A percentile compares a stretch with the other conserved stretches of the same genome.
These are phyloP conservation scores for Raphidocelis subcapitata DNA, from an alignment of 139 green algal species.

Conservation along the genomic window DNA sequence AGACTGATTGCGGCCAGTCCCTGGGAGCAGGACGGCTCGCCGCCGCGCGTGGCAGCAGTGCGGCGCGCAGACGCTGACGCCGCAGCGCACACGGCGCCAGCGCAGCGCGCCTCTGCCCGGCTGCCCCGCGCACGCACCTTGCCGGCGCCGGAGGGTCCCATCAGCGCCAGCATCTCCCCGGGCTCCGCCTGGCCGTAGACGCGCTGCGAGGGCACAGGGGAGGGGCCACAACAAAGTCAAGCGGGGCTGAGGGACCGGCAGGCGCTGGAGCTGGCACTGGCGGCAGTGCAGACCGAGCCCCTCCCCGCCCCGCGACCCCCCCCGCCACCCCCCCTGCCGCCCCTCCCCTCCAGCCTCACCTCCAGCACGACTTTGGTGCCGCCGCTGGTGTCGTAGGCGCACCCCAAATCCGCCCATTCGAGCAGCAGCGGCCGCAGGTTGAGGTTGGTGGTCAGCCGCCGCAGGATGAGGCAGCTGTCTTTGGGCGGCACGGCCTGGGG, in stretches of 20 bases:
- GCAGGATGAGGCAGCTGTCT: slow-evolving; percentile 16
- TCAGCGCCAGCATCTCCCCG: slow-evolving; percentile 47
- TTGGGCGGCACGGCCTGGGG: background rate
- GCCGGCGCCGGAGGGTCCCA: slow-evolving; percentile 37
- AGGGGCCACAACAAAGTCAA: background rate
- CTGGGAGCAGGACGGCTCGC: too few relatives aligned
- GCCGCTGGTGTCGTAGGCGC: slow-evolving; percentile 28
- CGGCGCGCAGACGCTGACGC: too few relatives aligned
- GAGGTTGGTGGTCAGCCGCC: slow-evolving; percentile 15
- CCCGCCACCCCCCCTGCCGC: background rate
- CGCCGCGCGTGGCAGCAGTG: too few relatives aligned
- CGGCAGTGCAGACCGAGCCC: background rate
- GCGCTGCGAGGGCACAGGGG: slow-evolving; percentile 4
- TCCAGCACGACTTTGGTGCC: slow-evolving; percentile 33
- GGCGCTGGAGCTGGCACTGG: background rate
- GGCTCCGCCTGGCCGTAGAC: slow-evolving; percentile 37
- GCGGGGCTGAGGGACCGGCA: too few relatives aligned
- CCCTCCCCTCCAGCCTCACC: slow-evolving; percentile 1
- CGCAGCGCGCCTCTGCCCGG: too few relatives aligned
- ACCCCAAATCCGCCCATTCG: slow-evolving; percentile 42
- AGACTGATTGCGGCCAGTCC: too few relatives aligned
- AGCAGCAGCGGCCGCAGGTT: slow-evolving; percentile 24
- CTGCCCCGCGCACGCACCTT: too few relatives aligned
- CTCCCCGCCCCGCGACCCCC: background rate
- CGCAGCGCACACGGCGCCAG: too few relatives aligned